These are phyloP conservation scores for Botrytis squamosa DNA, from an alignment of 2,329 filamentous ascomycete genomes.

Conservation along the genomic window DNA sequence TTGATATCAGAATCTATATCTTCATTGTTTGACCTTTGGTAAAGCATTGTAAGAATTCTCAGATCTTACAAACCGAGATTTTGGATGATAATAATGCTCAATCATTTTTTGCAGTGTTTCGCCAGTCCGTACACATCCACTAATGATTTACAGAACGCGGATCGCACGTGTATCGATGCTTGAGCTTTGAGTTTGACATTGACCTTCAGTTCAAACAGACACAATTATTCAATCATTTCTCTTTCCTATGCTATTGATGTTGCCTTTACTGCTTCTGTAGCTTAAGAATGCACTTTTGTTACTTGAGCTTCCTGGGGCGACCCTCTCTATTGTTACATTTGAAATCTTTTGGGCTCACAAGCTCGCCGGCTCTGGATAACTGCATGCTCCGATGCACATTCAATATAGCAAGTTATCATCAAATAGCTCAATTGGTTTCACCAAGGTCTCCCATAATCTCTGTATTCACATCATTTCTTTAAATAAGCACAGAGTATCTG, in stretches of 20 bases:
- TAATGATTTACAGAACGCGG: neutral
- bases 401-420: neutral
- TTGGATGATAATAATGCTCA: neutral
- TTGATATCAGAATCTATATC: neutral
- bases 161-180: neutral
- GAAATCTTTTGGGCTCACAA: neutral
- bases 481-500: neutral
- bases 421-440: neutral
- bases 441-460: neutral
- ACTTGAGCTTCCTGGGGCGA: neutral
- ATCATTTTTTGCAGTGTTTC: neutral
- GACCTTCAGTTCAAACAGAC: neutral
- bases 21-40: neutral
- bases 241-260: neutral
- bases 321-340: neutral
- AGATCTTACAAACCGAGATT: neutral
- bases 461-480: neutral
- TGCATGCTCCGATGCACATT: neutral
- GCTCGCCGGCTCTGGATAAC: neutral
- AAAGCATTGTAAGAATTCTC: rapidly evolving
- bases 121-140: neutral
- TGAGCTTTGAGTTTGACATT: neutral
- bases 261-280: neutral
- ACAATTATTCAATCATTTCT: neutral
- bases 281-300: too few species aligned